These are phyloP conservation scores for Phytopythium montanum DNA, from an alignment of 352 stramenopile genomes.

Conservation along the genomic window DNA sequence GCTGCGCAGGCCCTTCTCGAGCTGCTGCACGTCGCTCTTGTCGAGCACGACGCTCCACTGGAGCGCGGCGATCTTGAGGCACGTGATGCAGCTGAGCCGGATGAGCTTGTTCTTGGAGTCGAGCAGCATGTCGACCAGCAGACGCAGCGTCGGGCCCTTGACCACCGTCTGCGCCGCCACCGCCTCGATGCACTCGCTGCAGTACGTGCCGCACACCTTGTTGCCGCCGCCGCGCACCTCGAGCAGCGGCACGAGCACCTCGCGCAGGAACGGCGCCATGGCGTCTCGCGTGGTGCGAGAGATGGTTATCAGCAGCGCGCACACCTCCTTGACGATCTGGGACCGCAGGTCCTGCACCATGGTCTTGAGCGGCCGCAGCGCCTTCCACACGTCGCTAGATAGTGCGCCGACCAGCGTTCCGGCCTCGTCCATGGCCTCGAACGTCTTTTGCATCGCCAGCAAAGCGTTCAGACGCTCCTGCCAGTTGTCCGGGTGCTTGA, in stretches of 20 bases:
- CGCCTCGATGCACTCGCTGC: constrained; percentile 68
- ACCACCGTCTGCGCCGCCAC: constrained; percentile 64
- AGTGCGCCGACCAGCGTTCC: constrained; percentile 28
- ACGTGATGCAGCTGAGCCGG: constrained; percentile 66
- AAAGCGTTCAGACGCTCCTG: constrained; percentile 69
- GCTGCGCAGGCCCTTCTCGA: constrained; percentile 71
- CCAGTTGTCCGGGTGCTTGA: constrained; percentile 79
- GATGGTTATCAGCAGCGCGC: constrained; percentile 51
- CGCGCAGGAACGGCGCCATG: constrained; percentile 73
- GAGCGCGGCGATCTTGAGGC: constrained; percentile 42
- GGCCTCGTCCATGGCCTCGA: constrained; percentile 49
- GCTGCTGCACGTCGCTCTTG: constrained; percentile 75
- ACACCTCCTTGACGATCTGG: constrained; percentile 87
- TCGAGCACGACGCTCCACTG: constrained; percentile 75
- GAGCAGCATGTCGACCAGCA: constrained; percentile 68
- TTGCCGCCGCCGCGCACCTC: constrained; percentile 82
- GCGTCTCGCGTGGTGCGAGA: constrained; percentile 63
- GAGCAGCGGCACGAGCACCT: constrained; percentile 67
- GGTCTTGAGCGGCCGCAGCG: constrained; percentile 62
- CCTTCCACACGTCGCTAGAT: constrained; percentile 62
- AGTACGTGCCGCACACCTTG: constrained; percentile 82
- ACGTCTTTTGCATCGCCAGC: constrained; percentile 58
- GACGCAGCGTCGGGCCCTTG: constrained; percentile 67
- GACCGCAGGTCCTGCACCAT: constrained; percentile 80
- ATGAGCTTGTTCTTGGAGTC: constrained; percentile 86